A percentile compares a stretch with the other conserved stretches of the same genome.
Conservation (phyloP, 768 basidiomycete species). For the Tricholoma sp. region DNA sequence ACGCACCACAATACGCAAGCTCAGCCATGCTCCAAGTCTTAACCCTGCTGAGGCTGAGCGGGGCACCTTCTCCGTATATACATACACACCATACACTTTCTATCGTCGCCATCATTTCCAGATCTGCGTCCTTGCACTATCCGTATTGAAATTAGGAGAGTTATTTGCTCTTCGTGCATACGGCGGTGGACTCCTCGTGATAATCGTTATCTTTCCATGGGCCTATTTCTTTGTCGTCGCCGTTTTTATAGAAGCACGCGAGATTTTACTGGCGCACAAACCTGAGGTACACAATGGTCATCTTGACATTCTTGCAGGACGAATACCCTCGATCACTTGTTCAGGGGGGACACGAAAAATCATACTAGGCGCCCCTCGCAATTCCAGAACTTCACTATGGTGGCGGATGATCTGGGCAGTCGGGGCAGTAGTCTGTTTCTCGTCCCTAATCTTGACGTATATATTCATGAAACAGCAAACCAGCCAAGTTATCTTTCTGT, state of each 20-base stretch:
- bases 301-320: background rate
- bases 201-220: background rate
- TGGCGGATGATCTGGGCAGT: too few relatives aligned
- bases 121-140: background rate
- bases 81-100: background rate
- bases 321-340: background rate
- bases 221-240: too few relatives aligned
- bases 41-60: background rate
- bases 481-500: background rate
- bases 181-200: background rate
- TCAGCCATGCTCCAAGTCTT: background rate
- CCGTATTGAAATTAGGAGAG: background rate
- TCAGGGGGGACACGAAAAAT: background rate
- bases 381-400: too few relatives aligned
- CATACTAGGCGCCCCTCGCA: too few relatives aligned
- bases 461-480: constrained; percentile 11
- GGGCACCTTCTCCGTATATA: background rate
- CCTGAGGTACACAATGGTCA: background rate
- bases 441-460: constrained; percentile 18
- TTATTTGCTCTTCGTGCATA: background rate
- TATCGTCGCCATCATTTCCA: background rate
- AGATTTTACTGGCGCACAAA: background rate
- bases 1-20: background rate
- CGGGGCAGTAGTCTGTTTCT: constrained; percentile 15
- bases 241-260: background rate